Evolutionary conservation across 2,329 filamentous ascomycete species (phyloP).

Genomic region (Diaporthe destruens): DNA sequence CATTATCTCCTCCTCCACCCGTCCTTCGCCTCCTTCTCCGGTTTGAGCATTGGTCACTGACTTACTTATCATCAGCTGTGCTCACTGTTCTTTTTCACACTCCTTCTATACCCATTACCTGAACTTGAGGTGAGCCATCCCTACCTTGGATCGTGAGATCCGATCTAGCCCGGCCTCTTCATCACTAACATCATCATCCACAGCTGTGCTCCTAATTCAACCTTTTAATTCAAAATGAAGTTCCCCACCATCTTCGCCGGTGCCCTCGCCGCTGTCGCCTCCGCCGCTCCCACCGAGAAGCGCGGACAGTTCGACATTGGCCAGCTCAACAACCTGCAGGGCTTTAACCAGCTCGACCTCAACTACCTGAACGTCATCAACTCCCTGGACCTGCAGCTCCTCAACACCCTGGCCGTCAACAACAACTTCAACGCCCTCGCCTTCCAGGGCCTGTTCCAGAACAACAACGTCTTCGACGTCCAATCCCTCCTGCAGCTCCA

Average conservation of each 20-base stretch:
- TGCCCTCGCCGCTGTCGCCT: conserved; percentile 58
- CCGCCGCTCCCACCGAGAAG: conserved; percentile 58
- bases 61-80: conserved; percentile 55
- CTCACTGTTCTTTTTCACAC: conserved; percentile 60
- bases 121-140: conserved; percentile 51
- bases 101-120: conserved; percentile 53
- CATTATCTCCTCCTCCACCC: conserved; percentile 25
- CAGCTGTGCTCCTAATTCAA: conserved; percentile 58
- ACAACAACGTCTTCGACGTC: conserved; percentile 56
- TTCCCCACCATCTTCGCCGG: conserved; percentile 59
- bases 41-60: conserved; percentile 44
- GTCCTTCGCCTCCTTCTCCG: too few relatives aligned
- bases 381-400: conserved; percentile 58
- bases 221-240: conserved; percentile 61
- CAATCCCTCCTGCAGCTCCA: conserved; percentile 56
- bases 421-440: conserved; percentile 60
- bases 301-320: conserved; percentile 55
- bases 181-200: conserved; percentile 10
- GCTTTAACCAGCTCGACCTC: conserved; percentile 56
- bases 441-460: conserved; percentile 58
- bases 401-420: conserved; percentile 56
- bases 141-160: neutral
- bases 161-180: conserved; percentile 40
- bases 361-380: conserved; percentile 63
- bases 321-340: conserved; percentile 55